Conservation (phyloP, 441 rosid genomes). For the Euphorbia schlechtendalii region DNA sequence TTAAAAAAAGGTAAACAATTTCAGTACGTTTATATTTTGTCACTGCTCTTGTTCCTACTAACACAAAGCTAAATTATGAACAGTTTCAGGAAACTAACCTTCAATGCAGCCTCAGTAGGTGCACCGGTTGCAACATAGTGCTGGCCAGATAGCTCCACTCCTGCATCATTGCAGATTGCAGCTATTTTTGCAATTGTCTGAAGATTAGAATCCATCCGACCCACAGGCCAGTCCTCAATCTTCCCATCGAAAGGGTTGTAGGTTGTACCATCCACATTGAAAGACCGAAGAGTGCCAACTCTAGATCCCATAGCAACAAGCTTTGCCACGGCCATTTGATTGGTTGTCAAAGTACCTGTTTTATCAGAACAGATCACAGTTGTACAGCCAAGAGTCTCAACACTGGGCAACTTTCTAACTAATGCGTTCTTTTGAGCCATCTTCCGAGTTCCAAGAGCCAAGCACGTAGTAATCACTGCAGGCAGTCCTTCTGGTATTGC, state of each 20-base stretch:
- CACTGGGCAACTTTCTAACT: slow-evolving; percentile 86
- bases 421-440: slow-evolving; percentile 97
- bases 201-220: slow-evolving; percentile 73
- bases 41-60: slow-evolving; percentile 5
- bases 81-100: slow-evolving; percentile 35
- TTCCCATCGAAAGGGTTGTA: slow-evolving; percentile 73
- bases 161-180: slow-evolving; percentile 82
- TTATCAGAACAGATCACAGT: slow-evolving; percentile 93
- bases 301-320: slow-evolving; percentile 78
- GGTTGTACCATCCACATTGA: slow-evolving; percentile 72
- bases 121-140: slow-evolving; percentile 65
- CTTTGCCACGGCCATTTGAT: slow-evolving; percentile 87
- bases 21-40: background rate
- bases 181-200: slow-evolving; percentile 83
- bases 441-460: slow-evolving; percentile 88
- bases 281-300: slow-evolving; percentile 57
- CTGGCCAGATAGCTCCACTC: slow-evolving; percentile 50
- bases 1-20: background rate
- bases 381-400: slow-evolving; percentile 91
- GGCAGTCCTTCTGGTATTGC: slow-evolving; percentile 90
- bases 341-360: slow-evolving; percentile 91
- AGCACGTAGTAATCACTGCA: slow-evolving; percentile 82
- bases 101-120: slow-evolving; percentile 92
- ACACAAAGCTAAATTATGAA: background rate
- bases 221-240: slow-evolving; percentile 67